phyloP scores from a whole-genome alignment of 257 asterid species.

The Ophiorrhiza pumila region DNA sequence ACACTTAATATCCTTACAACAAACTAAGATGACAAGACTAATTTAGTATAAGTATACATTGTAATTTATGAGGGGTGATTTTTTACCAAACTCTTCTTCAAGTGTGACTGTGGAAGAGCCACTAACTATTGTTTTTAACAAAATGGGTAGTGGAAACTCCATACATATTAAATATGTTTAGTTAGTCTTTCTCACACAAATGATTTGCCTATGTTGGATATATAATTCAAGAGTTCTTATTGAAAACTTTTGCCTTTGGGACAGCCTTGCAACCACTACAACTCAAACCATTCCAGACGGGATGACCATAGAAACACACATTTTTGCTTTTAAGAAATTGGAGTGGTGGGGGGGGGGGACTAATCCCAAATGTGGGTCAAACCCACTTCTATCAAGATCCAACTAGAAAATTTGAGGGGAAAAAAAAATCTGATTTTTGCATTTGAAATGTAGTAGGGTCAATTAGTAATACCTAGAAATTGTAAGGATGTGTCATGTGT shows the following conservation, averaged over 20 bases:
- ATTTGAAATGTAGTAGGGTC: slow-evolving; percentile 6
- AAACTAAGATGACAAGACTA: too few species aligned
- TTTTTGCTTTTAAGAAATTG: background rate
- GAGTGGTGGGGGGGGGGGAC: background rate
- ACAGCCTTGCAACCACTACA: background rate
- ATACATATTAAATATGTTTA: too few species aligned
- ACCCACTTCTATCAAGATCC: background rate
- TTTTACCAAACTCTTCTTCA: background rate
- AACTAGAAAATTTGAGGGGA: background rate
- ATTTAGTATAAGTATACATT: too few species aligned
- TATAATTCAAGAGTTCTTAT: background rate
- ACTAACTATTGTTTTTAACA: background rate
- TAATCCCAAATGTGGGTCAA: background rate
- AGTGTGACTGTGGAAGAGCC: background rate
- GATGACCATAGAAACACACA: background rate
- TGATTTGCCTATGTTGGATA: too few species aligned
- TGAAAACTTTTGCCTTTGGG: background rate
- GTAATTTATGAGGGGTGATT: too few species aligned
- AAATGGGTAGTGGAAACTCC: too few species aligned
- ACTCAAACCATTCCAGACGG: background rate
- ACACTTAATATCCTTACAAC: too few species aligned
- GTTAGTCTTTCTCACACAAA: too few species aligned
- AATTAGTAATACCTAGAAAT: slow-evolving; percentile 1
- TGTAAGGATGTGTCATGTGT: slow-evolving; percentile 16
- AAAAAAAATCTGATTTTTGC: background rate